phyloP scores from a whole-genome alignment of 2,329 filamentous ascomycete species.

The Pseudogymnoascus sp. region DNA sequence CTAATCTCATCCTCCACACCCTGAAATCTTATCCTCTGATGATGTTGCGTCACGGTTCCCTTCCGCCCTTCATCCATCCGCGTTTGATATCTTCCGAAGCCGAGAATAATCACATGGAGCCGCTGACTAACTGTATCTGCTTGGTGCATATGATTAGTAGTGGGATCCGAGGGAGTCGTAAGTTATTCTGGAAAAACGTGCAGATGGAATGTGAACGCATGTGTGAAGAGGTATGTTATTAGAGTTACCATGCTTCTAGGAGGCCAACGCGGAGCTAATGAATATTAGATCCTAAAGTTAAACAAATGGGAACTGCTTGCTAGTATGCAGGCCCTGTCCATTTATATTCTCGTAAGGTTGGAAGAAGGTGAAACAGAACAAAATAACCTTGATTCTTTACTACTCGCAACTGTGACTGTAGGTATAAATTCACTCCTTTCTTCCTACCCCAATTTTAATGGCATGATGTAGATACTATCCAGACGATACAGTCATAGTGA shows the following conservation, averaged over 20 bases:
- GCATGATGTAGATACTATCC: slow-evolving; percentile 13
- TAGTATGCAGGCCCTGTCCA: slow-evolving; percentile 37
- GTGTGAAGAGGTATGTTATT: slow-evolving; percentile 28
- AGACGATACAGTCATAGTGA: slow-evolving; percentile 16
- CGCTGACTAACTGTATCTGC: slow-evolving; percentile 36
- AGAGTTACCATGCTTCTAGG: slow-evolving; percentile 6
- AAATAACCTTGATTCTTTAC: slow-evolving; percentile 35
- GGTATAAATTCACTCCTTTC: slow-evolving; percentile 13
- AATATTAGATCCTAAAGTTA: slow-evolving; percentile 25
- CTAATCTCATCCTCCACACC: slow-evolving; percentile 33
- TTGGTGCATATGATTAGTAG: slow-evolving; percentile 34
- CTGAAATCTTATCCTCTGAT: slow-evolving; percentile 37
- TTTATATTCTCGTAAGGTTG: slow-evolving; percentile 37
- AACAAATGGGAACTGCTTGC: slow-evolving; percentile 34
- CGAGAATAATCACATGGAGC: slow-evolving; percentile 28
- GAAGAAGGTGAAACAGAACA: slow-evolving; percentile 38
- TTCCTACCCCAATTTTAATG: slow-evolving; percentile 10
- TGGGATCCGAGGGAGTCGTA: slow-evolving; percentile 29
- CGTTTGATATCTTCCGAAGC: slow-evolving; percentile 21
- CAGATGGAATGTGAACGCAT: slow-evolving; percentile 36
- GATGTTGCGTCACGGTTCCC: slow-evolving; percentile 31
- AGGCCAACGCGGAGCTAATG: slow-evolving; percentile 11
- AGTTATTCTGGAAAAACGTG: slow-evolving; percentile 40
- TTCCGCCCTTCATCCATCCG: slow-evolving; percentile 39
- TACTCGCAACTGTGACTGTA: slow-evolving; percentile 32